A percentile compares a stretch with the other conserved stretches of the same genome.
These are phyloP conservation scores for Beta vulgaris DNA, from an alignment of 148 eudicot genomes.

Conservation along the genomic window DNA sequence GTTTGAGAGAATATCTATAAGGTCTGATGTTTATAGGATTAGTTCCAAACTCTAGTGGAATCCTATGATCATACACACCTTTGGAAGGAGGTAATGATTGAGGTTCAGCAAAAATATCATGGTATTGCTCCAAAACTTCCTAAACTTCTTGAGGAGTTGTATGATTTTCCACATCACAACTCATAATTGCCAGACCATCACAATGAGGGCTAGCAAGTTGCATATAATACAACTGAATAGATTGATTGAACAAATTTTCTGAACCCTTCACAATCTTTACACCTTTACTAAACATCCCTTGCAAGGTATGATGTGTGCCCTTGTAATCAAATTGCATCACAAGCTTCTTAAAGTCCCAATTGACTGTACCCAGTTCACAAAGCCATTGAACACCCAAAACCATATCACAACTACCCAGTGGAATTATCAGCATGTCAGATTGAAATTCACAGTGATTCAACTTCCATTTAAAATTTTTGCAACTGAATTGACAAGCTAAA, in stretches of 20 bases:
- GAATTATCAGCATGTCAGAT: neutral
- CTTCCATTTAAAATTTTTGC: neutral
- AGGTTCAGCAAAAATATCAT: neutral
- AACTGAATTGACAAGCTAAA: neutral
- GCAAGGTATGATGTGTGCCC: neutral
- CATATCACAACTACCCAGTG: conserved; percentile 1
- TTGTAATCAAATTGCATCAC: neutral
- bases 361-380: neutral
- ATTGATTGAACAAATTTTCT: no score
- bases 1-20: neutral
- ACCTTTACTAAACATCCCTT: neutral
- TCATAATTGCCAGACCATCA: no score
- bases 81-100: neutral
- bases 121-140: neutral
- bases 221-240: no score
- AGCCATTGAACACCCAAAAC: neutral
- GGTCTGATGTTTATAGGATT: neutral
- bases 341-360: neutral
- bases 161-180: no score
- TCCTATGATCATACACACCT: neutral
- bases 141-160: no score
- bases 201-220: no score
- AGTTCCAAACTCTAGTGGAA: neutral
- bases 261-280: no score
- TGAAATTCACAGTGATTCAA: neutral